Evolutionary conservation across 805 yeast species (phyloP), one percentile per base, ranked within the genome.

Genomic region (Wickerhamiella spandovensis): DNA sequence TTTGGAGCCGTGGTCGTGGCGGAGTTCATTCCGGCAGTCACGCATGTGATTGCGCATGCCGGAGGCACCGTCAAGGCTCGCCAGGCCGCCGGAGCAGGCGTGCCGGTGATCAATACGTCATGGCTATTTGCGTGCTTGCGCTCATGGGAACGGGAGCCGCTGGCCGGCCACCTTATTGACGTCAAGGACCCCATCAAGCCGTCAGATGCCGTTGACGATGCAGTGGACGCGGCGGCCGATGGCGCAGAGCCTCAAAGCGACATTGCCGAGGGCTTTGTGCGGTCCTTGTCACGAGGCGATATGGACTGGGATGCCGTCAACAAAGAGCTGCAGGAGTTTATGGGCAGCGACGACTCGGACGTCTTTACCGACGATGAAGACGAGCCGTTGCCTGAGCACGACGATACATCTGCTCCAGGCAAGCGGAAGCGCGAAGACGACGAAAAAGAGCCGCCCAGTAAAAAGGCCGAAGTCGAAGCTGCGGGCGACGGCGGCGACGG

Each of bases 121-220:
- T 90, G 98, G 98, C 67, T 90, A 2, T 89, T 89, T 67, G 80
- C 82, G 37, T 84, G 96, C 64, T 71, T 90, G 56, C 79, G 88
- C 7, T 67, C 74, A 23, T 90, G 97, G 97, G 70, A 71, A 50
- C 75, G 74, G 44, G 81, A 80, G 0, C 78, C 80, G 17, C 92
- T 82, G 55, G 69, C 63, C 2, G 77, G 75, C 3, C 89, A 72
- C 61, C 63, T 71, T 41, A 69, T 88, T 18, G 66, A 72, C 5
- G 74, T 77, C n/a, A 72, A 71, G 5, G 72, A 73, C 20, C 74
- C 73, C 1, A 72, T 69, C 37, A 63, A 74, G 61, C 61, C 54
- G 4, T 28, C 32, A 3, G 47, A 44, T 5, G 52, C 37, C 10
- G 38, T 44, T 18, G 52, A 72, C 15, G 69, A 72, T 37, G 63